Percentiles rank a stretch among this genome's conserved stretches.
phyloP scores from a whole-genome alignment of 1,139 yeast genomes.

The Blastobotrys buckinghamii region DNA sequence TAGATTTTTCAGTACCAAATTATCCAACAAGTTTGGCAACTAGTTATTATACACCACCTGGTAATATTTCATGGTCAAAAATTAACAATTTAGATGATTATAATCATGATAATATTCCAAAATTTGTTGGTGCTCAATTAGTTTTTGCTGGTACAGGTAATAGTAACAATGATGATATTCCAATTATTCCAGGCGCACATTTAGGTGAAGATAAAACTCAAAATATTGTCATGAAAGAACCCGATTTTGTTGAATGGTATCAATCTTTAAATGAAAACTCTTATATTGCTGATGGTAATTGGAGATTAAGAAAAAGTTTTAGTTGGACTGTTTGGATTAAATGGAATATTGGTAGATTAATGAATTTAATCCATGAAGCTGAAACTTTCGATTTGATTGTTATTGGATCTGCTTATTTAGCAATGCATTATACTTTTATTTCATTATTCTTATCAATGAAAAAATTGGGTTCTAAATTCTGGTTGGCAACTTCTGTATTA shows the following conservation, averaged over 20 bases:
- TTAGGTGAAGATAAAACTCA: conserved; percentile 1
- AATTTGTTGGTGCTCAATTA: conserved; percentile 43
- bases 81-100: conserved; percentile 26
- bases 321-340: conserved; percentile 58
- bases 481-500: conserved; percentile 82
- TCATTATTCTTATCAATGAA: conserved; percentile 79
- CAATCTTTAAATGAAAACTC: conserved; percentile 18
- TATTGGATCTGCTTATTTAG: conserved; percentile 75
- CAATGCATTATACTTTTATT: conserved; percentile 83
- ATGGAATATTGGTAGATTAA: conserved; percentile 43
- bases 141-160: conserved; percentile 37
- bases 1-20: conserved; percentile 65
- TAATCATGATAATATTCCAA: conserved; percentile 41
- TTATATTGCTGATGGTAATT: conserved; percentile 18
- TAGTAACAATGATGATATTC: conserved; percentile 7
- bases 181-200: conserved; percentile 10
- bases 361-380: conserved; percentile 60
- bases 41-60: conserved; percentile 23
- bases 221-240: conserved; percentile 40
- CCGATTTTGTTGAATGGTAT: conserved; percentile 34
- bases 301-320: conserved; percentile 58
- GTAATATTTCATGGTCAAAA: conserved; percentile 6
- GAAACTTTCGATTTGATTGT: conserved; percentile 82
- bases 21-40: conserved; percentile 24
- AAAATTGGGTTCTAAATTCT: conserved; percentile 72